Evolutionary conservation across 2,329 filamentous ascomycete species (phyloP), one percentile per base, ranked within the genome.

Genomic region (Epichloe aotearoae): DNA sequence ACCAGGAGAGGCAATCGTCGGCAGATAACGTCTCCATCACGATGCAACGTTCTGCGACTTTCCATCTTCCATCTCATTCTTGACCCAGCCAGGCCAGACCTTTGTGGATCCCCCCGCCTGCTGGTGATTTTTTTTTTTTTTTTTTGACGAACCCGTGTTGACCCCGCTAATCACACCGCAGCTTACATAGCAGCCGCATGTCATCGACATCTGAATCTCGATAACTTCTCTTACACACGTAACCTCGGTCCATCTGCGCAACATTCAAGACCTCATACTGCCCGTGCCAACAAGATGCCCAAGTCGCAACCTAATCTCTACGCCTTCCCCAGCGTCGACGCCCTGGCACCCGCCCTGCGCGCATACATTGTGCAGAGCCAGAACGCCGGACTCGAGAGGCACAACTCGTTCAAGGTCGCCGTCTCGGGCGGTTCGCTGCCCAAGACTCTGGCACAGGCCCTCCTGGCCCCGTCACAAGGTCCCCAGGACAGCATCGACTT

Each of bases 401-500:
- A 97, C 69, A 76, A 79, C 56, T 77, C 76, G 64, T 97, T 98
- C 78, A 91, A 94, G 69, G 75, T 98, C 54, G 93, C 83, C 57
- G 86, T 97, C 49, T 97, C 91, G 0, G 93, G 93, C 59, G 93
- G 93, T 59, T 96, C 90, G 15, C 80, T 98, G 44, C 93, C 93
- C 52, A 84, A 88, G 63, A 87, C 84, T 14, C 83, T 98, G 41
- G 88, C 89, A 44, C 81, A 88, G 66, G 89, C 89, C 10, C 80
- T 97, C 11, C 80, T 97, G 26, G 64, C 79, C 59, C 71, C 62
- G 57, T 69, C 70, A 33, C 63, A 67, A 20, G 72, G 69, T 10
- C 63, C 69, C 41, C 65, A 83, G 51, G 86, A 89, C 63, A 76
- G 72, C 4, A 70, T 90, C 58, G 75, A 85, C 61, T 95, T 94